Evolutionary conservation across 176 grass and related monocot species (phyloP), one percentile per base, ranked within the genome.

Genomic region (Saccharum spontaneum): DNA sequence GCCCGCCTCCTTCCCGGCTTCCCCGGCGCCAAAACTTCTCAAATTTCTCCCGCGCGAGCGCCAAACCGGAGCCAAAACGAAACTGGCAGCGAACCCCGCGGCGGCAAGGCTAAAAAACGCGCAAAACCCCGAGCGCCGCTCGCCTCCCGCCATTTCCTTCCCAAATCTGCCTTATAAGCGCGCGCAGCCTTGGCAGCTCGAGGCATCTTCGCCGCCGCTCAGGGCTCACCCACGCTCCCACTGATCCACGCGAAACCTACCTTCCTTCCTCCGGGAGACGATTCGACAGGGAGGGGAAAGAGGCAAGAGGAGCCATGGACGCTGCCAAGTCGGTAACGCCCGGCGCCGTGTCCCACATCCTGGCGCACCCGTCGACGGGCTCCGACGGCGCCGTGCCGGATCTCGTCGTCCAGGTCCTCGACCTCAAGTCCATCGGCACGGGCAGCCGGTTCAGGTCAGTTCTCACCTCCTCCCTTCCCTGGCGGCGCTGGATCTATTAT

Each of bases 341-440:
- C 12, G 86, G 79, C 36, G 97, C 93, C 20, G 84, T 99, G 82
- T 75, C 91, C 39, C n/a, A 62, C 75, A 20, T 96, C 26, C 84
- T 86, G 17, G 81, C 75, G 45, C 88, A 96, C 84, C 88, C 91
- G 3, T 84, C 84, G 73, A 88, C 91, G 5, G 76, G 76, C 75
- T 57, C 80, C 5, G 34, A 48, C 13, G 84, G 79, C 23, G 93
- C 82, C 39, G 69, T 89, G 26, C 84, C 88, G 45, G 91, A 86
- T 67, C 83, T 89, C 84, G 71, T 99, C 80, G 80, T 99, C 26
- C 97, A 99, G 90, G 93, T 96, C 88, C 79, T 99, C 61, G 97
- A 99, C 84, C 90, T 99, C 83, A 99, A 90, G 77, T 65, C 93
- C 65, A 87, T 99, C 36, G 93, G 93, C 68, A 66, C 13, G 20